Conservation (phyloP, 352 stramenopile genomes). For the Stramenopiles sp. region DNA sequence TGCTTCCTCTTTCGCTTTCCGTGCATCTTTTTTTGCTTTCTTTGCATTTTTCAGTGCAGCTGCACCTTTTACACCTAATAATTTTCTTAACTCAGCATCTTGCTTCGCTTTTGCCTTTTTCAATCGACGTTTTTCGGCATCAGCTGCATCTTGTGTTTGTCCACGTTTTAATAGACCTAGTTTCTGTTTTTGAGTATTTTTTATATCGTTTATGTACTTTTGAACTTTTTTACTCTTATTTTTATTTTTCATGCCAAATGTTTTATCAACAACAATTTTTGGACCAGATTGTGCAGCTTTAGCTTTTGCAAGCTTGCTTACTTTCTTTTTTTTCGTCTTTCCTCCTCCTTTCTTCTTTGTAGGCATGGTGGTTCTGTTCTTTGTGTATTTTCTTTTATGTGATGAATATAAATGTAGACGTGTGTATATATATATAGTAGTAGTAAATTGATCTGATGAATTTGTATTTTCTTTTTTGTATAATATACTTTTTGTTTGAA, state of each 20-base stretch:
- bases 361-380: neutral
- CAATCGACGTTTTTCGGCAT: neutral
- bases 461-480: too few relatives aligned
- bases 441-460: too few relatives aligned
- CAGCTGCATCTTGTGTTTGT: conserved; percentile 2
- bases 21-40: conserved; percentile 4
- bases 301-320: neutral
- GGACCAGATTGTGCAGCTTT: neutral
- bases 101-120: conserved; percentile 7
- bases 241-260: conserved; percentile 9
- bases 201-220: neutral
- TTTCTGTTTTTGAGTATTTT: neutral
- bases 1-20: neutral
- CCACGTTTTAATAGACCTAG: neutral
- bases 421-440: too few relatives aligned
- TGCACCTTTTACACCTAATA: neutral
- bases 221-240: conserved; percentile 5
- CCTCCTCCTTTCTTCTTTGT: neutral
- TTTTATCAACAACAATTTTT: conserved; percentile 10
- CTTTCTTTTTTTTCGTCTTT: conserved; percentile 4
- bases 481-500: too few relatives aligned
- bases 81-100: neutral
- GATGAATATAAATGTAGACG: too few relatives aligned
- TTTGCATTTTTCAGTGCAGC: neutral
- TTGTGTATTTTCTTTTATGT: too few relatives aligned